Base-by-base conservation (phyloP, 345 rosid species). In the Raphanus raphanistrum region DNA sequence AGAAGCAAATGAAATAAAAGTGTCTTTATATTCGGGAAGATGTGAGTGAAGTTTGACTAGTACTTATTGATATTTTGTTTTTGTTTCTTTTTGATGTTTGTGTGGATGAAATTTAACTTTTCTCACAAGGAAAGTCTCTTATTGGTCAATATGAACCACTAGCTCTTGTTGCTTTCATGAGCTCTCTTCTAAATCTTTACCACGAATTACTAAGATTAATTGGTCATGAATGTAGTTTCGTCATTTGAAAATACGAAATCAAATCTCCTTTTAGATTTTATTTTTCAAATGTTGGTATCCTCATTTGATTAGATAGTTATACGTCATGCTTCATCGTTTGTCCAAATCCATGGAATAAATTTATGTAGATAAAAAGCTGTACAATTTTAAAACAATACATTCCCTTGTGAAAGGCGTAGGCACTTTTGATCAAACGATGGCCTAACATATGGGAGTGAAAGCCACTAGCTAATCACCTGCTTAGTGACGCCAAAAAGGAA, bases 211-310 rank as follows among this genome's bases (percentile, higher is more conserved):
- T 59, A 35, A 36, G 25, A 4, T 36, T 71, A 27, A 6, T 26
- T 11, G 63, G 52, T 45, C 70, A 50, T 9, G 70, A 50, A 64
- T 35, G 63, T 50, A 32, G 54, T 8, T 33, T 16, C 27, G 36
- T 50, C 57, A 55, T 41, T 57, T 31, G 48, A 26, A 41, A 59
- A 58, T 28, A 67, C 60, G 17, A 38, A 66, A 66, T 28, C 31
- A 74, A 65, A 74, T 65, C 43, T 54, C 1, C 62, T 33, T 74
- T 26, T 35, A 64, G 63, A 64, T 73, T 54, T 64, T 35, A 7
- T 15, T 15, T 38, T 28, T 38, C n/a, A 66, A 75, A 57, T 55
- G 43, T 55, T 10, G 41, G 6, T 55, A 17, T 52, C 54, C 12
- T 3, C 48, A 45, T 17, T 60, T 62, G 38, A 54, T 17, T 16